Conservation (phyloP, 768 basidiomycete species). For the Lentinula detonsa region DNA sequence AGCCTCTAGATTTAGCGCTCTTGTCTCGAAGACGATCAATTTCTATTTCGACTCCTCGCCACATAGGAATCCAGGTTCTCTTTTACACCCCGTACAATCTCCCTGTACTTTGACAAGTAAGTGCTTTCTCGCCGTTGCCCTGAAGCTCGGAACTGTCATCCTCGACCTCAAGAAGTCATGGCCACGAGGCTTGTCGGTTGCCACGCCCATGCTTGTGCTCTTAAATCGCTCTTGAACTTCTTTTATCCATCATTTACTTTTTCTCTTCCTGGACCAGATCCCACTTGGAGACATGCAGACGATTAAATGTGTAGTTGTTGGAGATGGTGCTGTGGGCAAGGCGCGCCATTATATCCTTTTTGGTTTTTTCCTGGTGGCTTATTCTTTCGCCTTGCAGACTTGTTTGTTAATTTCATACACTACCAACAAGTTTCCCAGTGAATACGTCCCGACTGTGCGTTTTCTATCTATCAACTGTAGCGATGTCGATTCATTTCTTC, state of each 20-base stretch:
- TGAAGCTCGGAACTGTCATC: not conserved
- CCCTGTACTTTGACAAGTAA: not conserved
- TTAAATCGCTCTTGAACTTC: not conserved
- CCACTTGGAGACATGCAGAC: conserved; percentile 67
- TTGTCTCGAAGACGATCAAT: conserved; percentile 9
- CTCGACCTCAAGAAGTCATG: not conserved
- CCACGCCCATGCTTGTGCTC: not conserved
- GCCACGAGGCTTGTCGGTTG: conserved; percentile 9
- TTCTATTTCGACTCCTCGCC: conserved; percentile 12
- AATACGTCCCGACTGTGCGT: conserved; percentile 97
- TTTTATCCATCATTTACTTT: not conserved
- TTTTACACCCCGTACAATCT: not conserved
- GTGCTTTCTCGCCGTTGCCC: not conserved
- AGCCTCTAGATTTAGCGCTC: conserved; percentile 5
- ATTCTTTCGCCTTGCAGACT: conserved; percentile 47
- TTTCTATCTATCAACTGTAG: conserved; percentile 16
- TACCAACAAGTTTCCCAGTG: conserved; percentile 97
- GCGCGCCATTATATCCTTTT: conserved; percentile 37
- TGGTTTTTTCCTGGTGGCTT: not conserved
- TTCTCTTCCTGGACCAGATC: conserved; percentile 9
- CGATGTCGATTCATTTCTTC: conserved; percentile 11
- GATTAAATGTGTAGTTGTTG: conserved; percentile 96
- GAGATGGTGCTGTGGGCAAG: conserved; percentile 98
- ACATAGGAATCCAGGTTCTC: conserved; percentile 1
- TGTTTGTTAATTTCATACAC: conserved; percentile 97